phyloP scores from a whole-genome alignment of 352 stramenopile species.

The Phytophthora pluvialis region DNA sequence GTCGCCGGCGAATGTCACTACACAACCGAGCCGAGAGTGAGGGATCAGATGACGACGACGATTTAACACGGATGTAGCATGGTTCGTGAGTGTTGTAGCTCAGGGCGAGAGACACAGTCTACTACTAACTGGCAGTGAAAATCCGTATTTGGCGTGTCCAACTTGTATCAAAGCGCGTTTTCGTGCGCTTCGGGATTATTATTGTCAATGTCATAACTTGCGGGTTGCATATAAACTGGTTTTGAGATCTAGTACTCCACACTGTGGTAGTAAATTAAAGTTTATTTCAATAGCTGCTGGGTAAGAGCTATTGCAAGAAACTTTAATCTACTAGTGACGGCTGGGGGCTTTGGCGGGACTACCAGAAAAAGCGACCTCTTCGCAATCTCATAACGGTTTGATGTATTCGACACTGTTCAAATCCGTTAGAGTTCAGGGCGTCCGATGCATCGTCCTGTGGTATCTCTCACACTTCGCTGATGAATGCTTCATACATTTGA shows the following conservation, averaged over 20 bases:
- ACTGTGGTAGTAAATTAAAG: too few relatives aligned
- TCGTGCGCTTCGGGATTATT: background rate
- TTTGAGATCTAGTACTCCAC: background rate
- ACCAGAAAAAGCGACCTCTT: too few relatives aligned
- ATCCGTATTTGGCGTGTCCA: slow-evolving; percentile 3
- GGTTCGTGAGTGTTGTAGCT: background rate
- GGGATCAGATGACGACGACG: background rate
- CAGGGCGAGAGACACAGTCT: background rate
- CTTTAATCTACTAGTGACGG: too few relatives aligned
- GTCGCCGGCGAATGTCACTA: background rate
- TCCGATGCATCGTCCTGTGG: too few relatives aligned
- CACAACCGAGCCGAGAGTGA: background rate
- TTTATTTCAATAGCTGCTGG: too few relatives aligned
- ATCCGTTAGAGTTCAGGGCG: too few relatives aligned
- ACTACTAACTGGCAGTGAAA: background rate
- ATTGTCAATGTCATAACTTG: slow-evolving; percentile 1
- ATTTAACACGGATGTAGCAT: slow-evolving; percentile 9
- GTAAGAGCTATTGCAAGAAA: too few relatives aligned
- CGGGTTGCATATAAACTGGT: slow-evolving; percentile 1
- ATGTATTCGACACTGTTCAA: too few relatives aligned
- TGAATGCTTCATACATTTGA: too few relatives aligned
- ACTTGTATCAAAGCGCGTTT: slow-evolving; percentile 1
- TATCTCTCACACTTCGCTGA: too few relatives aligned
- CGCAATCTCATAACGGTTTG: too few relatives aligned
- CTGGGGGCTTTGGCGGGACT: too few relatives aligned